Percentiles rank a stretch among this genome's conserved stretches.
Evolutionary conservation across 768 basidiomycete species (phyloP).

Genomic region (Imleria badia): DNA sequence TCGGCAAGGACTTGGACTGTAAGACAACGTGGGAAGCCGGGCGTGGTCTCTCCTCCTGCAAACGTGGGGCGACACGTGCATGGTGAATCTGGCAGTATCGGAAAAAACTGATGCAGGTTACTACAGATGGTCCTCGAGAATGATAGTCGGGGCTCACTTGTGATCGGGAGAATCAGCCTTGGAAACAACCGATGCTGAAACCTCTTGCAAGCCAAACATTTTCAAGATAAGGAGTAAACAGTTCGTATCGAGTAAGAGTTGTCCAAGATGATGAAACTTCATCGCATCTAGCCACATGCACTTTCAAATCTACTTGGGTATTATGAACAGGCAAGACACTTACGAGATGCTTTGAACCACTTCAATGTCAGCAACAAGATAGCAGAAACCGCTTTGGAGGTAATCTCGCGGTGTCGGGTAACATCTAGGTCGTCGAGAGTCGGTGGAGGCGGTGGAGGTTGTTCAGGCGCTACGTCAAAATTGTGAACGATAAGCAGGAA

Average conservation of each 20-base stretch:
- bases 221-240: conserved; percentile 91
- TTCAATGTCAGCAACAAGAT: conserved; percentile 88
- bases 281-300: conserved; percentile 70
- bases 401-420: conserved; percentile 93
- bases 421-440: conserved; percentile 92
- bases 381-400: conserved; percentile 94
- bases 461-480: conserved; percentile 52
- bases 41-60: conserved; percentile 64
- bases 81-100: conserved; percentile 84
- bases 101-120: conserved; percentile 73
- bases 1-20: conserved; percentile 59
- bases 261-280: conserved; percentile 99
- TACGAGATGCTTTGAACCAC: conserved; percentile 99
- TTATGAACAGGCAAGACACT: conserved; percentile 32
- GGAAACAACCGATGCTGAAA: conserved; percentile 77
- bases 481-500: neutral
- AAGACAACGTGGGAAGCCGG: conserved; percentile 58
- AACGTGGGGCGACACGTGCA: conserved; percentile 59
- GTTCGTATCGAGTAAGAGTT: conserved; percentile 92
- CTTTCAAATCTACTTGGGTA: neutral
- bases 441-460: conserved; percentile 61
- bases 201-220: conserved; percentile 98
- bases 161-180: conserved; percentile 86
- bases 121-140: neutral
- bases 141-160: conserved; percentile 51